Conservation (phyloP, 2,329 filamentous ascomycete species). For the Diplodia scrobiculata region DNA sequence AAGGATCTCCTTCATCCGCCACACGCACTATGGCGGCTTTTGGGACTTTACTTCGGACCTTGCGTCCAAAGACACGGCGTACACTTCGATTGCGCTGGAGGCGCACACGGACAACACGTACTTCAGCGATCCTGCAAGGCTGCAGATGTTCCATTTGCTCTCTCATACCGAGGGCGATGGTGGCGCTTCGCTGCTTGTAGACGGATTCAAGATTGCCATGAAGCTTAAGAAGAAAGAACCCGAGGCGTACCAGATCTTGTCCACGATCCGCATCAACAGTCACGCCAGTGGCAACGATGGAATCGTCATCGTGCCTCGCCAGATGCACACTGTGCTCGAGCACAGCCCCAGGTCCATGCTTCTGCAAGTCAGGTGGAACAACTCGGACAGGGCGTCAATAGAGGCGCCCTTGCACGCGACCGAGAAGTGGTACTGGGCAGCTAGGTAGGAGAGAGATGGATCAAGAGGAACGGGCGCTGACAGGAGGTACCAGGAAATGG, state of each 20-base stretch:
- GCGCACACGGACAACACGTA: conserved; percentile 96
- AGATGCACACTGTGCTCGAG: conserved; percentile 71
- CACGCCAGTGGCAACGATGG: conserved; percentile 88
- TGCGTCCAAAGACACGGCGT: conserved; percentile 84
- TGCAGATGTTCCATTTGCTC: conserved; percentile 91
- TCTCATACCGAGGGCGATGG: conserved; percentile 72
- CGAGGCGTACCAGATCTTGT: conserved; percentile 61
- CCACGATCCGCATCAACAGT: conserved; percentile 63
- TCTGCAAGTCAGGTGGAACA: conserved; percentile 85
- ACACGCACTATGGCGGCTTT: conserved; percentile 85
- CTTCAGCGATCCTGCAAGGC: conserved; percentile 85
- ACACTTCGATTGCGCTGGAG: conserved; percentile 79
- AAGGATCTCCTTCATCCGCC: conserved; percentile 80
- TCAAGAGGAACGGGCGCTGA: too few species aligned
- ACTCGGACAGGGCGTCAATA: conserved; percentile 77
- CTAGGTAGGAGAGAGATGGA: conserved; percentile 44
- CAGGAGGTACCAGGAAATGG: conserved; percentile 55
- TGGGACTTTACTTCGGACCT: conserved; percentile 90
- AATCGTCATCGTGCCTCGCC: conserved; percentile 74
- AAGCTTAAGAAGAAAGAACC: conserved; percentile 60
- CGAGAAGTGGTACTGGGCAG: conserved; percentile 75
- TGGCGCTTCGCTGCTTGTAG: conserved; percentile 78
- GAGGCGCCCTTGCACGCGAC: conserved; percentile 57
- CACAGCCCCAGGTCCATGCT: conserved; percentile 52
- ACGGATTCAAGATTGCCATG: conserved; percentile 74